A percentile compares a stretch with the other conserved stretches of the same genome.
Conservation (phyloP, 345 rosid genomes). For the Viola odorata region DNA sequence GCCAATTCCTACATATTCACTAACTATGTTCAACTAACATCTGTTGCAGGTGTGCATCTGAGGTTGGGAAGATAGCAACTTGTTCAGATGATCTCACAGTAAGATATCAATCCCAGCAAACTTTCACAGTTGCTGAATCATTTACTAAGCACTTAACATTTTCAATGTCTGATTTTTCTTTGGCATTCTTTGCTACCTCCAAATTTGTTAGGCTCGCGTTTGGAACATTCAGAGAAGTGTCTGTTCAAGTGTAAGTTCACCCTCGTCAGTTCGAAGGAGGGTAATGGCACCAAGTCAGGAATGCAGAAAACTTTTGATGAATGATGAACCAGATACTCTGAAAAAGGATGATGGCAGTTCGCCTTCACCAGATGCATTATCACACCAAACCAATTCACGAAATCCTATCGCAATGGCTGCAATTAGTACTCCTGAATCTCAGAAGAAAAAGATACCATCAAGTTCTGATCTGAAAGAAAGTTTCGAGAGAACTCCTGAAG, state of each 20-base stretch:
- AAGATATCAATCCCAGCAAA: conserved; percentile 7
- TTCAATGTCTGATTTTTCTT: too few relatives aligned
- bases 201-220: conserved; percentile 30
- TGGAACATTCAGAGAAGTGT: conserved; percentile 57
- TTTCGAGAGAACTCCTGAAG: conserved; percentile 56
- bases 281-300: conserved; percentile 58
- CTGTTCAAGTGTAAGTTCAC: conserved; percentile 35
- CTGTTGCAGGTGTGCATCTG: conserved; percentile 55
- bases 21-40: conserved; percentile 1
- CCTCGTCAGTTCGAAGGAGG: conserved; percentile 58
- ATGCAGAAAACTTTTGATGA: conserved; percentile 31
- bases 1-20: background rate
- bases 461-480: conserved; percentile 27
- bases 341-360: conserved; percentile 24
- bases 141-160: background rate
- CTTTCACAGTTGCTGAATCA: background rate
- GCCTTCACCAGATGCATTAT: conserved; percentile 21
- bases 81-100: conserved; percentile 86
- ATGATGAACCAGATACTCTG: conserved; percentile 22
- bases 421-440: conserved; percentile 52
- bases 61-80: conserved; percentile 64
- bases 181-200: background rate
- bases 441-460: conserved; percentile 25
- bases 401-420: conserved; percentile 18
- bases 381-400: conserved; percentile 19